These are phyloP conservation scores for Trypanosomatidae sp. DNA, from an alignment of 208 protist species.

Conservation along the genomic window DNA sequence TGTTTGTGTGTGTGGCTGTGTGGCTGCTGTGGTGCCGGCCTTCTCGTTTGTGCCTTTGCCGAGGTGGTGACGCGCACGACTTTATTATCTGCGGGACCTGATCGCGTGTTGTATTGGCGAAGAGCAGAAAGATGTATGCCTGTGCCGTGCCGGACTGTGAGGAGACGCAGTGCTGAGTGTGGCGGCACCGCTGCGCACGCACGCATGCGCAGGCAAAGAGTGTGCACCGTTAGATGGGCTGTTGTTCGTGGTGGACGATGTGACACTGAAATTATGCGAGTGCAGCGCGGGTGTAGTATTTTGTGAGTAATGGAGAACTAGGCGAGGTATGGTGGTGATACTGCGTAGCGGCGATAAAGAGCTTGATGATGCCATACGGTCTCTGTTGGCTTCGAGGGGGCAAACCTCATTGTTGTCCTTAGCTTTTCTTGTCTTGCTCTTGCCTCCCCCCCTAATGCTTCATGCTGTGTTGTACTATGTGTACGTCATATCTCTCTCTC, in stretches of 20 bases:
- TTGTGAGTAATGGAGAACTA: neutral
- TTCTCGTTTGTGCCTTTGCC: neutral
- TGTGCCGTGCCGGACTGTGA: slow-evolving; percentile 6
- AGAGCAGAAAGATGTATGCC: slow-evolving; percentile 31
- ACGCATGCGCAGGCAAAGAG: neutral
- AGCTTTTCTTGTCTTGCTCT: neutral
- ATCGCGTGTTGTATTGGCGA: slow-evolving; percentile 17
- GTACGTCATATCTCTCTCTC: neutral
- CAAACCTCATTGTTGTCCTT: neutral
- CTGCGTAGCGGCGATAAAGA: neutral
- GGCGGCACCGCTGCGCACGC: neutral
- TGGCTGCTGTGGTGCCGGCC: neutral
- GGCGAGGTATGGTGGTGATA: neutral
- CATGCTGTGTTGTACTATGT: neutral
- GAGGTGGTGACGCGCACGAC: slow-evolving; percentile 32
- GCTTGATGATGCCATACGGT: neutral
- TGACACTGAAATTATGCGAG: neutral
- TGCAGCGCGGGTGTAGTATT: neutral
- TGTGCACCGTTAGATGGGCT: neutral
- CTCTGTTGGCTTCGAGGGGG: neutral
- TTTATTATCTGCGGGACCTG: slow-evolving; percentile 52
- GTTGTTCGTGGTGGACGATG: neutral
- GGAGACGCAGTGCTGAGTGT: slow-evolving; percentile 9
- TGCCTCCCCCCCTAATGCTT: neutral
- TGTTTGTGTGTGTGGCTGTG: neutral